These are phyloP conservation scores for Penicillium sp. DNA, from an alignment of 2,329 filamentous ascomycete species.

Conservation along the genomic window DNA sequence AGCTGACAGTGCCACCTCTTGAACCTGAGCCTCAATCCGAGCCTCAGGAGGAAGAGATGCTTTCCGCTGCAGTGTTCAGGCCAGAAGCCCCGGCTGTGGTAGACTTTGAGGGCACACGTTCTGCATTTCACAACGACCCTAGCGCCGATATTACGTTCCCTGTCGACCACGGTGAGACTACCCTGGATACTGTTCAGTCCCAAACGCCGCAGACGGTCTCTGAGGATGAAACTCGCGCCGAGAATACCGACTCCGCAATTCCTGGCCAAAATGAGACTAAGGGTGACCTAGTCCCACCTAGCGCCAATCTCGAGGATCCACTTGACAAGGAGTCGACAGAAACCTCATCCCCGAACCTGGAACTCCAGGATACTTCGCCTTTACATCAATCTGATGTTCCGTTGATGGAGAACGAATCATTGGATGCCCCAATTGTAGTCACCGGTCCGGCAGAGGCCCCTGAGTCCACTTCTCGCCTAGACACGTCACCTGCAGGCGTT, in stretches of 20 bases:
- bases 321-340: constrained; percentile 25
- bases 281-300: constrained; percentile 31
- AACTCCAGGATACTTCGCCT: constrained; percentile 24
- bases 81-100: constrained; percentile 26
- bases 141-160: constrained; percentile 12
- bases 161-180: constrained; percentile 10
- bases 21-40: constrained; percentile 3
- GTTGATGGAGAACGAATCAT: constrained; percentile 16
- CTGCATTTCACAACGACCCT: constrained; percentile 16
- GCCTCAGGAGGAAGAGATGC: constrained; percentile 6
- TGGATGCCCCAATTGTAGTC: constrained; percentile 14
- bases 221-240: constrained; percentile 27
- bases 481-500: constrained; percentile 16
- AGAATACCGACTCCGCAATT: constrained; percentile 24
- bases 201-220: constrained; percentile 18
- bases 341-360: constrained; percentile 24
- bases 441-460: constrained; percentile 10
- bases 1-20: background rate
- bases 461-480: constrained; percentile 19
- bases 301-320: constrained; percentile 30
- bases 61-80: constrained; percentile 16
- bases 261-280: constrained; percentile 25
- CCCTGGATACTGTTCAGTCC: constrained; percentile 12
- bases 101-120: constrained; percentile 15
- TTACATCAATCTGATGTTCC: constrained; percentile 17